Evolutionary conservation across 345 rosid genomes (phyloP).

Genomic region (Lepidium aucheri): DNA sequence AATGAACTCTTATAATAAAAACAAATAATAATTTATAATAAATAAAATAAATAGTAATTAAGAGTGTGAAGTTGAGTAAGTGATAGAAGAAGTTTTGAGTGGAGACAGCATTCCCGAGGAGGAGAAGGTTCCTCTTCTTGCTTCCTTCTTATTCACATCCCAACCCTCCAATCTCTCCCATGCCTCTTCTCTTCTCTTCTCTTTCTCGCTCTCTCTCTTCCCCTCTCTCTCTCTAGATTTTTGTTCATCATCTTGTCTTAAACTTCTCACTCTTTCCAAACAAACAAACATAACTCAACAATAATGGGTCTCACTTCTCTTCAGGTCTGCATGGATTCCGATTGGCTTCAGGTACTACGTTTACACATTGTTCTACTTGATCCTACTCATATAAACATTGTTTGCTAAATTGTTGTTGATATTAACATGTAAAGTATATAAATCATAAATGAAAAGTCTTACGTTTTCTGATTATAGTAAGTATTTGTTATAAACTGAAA

Average conservation of each 20-base stretch:
- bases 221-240: conserved; percentile 6
- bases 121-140: conserved; percentile 33
- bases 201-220: background rate
- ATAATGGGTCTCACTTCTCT: conserved; percentile 77
- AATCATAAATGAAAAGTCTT: too few relatives aligned
- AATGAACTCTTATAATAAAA: background rate
- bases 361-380: too few relatives aligned
- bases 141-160: conserved; percentile 70
- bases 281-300: background rate
- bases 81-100: conserved; percentile 8
- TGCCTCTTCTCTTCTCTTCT: background rate
- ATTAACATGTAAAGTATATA: too few relatives aligned
- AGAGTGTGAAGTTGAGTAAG: background rate
- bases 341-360: conserved; percentile 73
- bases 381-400: too few relatives aligned
- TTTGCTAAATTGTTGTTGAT: too few relatives aligned
- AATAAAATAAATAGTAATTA: background rate
- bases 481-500: too few relatives aligned
- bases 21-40: background rate
- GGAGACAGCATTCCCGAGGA: conserved; percentile 33
- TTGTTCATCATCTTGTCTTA: background rate
- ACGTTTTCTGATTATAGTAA: too few relatives aligned
- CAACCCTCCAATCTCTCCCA: conserved; percentile 21
- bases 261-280: background rate
- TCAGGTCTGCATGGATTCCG: conserved; percentile 95